These are phyloP conservation scores for Lentinus brumalis DNA, from an alignment of 768 basidiomycete genomes.

Conservation along the genomic window DNA sequence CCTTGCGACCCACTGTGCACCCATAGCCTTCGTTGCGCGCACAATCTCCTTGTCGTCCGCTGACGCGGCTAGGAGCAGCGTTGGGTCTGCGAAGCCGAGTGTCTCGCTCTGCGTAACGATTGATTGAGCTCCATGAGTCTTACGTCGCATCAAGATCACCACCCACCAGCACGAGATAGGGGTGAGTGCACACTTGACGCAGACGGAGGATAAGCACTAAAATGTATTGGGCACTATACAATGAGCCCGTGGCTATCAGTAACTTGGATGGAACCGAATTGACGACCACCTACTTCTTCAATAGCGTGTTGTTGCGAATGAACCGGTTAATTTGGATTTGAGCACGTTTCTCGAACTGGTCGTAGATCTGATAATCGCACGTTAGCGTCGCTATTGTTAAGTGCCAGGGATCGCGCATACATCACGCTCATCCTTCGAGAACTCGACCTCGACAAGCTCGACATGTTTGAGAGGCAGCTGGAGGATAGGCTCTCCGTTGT, in stretches of 20 bases:
- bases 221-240: constrained; percentile 47
- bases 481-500: constrained; percentile 65
- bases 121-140: not conserved
- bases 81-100: constrained; percentile 53
- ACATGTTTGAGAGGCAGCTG: constrained; percentile 62
- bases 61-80: constrained; percentile 43
- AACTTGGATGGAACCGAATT: not conserved
- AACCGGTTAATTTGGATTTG: constrained; percentile 61
- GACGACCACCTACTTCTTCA: constrained; percentile 60
- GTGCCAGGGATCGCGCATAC: constrained; percentile 36
- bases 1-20: constrained; percentile 41
- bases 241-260: not conserved
- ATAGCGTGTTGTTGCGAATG: constrained; percentile 60
- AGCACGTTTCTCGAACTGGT: constrained; percentile 55
- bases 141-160: not conserved
- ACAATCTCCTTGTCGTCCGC: constrained; percentile 57
- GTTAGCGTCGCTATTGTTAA: not conserved
- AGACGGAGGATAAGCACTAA: constrained; percentile 73
- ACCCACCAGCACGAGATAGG: constrained; percentile 63
- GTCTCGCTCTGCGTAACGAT: constrained; percentile 37
- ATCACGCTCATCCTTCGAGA: constrained; percentile 65
- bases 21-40: constrained; percentile 50
- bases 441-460: constrained; percentile 59
- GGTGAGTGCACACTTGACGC: constrained; percentile 74
- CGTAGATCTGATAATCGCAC: constrained; percentile 46